A percentile compares a stretch with the other conserved stretches of the same genome.
Evolutionary conservation across 2,329 filamentous ascomycete species (phyloP).

Genomic region (Gnomoniopsis smithogilvyi): DNA sequence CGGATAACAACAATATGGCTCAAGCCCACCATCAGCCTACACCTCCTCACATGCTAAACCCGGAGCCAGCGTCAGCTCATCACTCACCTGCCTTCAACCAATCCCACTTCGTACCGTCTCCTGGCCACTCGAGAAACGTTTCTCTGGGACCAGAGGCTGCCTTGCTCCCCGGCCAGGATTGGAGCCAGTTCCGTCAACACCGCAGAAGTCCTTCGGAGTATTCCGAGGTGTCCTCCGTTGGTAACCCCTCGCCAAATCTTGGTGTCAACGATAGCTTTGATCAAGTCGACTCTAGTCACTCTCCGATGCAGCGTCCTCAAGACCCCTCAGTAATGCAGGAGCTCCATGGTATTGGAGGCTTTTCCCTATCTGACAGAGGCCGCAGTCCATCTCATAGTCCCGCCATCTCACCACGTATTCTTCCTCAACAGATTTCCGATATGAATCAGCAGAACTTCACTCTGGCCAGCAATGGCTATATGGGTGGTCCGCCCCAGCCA

Average conservation of each 20-base stretch:
- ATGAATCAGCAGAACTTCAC: slow-evolving; percentile 48
- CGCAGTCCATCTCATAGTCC: slow-evolving; percentile 77
- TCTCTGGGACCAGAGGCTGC: slow-evolving; percentile 58
- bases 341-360: slow-evolving; percentile 72
- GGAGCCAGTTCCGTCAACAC: slow-evolving; percentile 73
- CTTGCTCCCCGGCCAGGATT: slow-evolving; percentile 54
- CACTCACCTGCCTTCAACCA: slow-evolving; percentile 57
- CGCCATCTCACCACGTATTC: slow-evolving; percentile 61
- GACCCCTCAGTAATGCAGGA: slow-evolving; percentile 74
- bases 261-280: slow-evolving; percentile 78
- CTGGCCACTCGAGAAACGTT: slow-evolving; percentile 52
- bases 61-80: slow-evolving; percentile 46
- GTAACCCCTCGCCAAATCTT: slow-evolving; percentile 74
- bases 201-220: slow-evolving; percentile 85
- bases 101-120: slow-evolving; percentile 49
- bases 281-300: slow-evolving; percentile 65
- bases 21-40: slow-evolving; percentile 53
- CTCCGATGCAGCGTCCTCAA: slow-evolving; percentile 73
- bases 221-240: slow-evolving; percentile 84
- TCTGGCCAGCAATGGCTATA: slow-evolving; percentile 40
- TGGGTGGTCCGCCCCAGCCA: slow-evolving; percentile 34
- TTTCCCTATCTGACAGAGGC: slow-evolving; percentile 75
- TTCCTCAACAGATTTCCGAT: slow-evolving; percentile 54
- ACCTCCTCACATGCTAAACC: slow-evolving; percentile 52
- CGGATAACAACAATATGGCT: slow-evolving; percentile 51